phyloP scores from a whole-genome alignment of 495 filamentous ascomycete genomes.

The Podospora pseudocomata region DNA sequence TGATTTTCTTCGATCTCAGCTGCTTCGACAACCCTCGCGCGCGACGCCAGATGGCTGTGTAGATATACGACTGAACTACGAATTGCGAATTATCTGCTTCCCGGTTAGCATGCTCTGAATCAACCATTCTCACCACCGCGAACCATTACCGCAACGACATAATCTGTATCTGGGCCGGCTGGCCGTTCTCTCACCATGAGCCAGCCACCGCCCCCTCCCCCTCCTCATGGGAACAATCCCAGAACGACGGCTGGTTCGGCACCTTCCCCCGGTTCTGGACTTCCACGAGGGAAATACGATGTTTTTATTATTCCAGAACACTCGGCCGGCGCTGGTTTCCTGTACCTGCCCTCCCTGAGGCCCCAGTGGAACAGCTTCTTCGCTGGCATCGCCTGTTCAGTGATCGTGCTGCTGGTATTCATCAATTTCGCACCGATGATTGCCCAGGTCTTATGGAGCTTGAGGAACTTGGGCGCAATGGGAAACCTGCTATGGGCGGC shows the following conservation, averaged over 20 bases:
- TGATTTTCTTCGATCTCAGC: too few species aligned
- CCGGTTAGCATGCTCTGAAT: neutral
- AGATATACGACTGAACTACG: neutral
- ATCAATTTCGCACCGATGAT: conserved; percentile 59
- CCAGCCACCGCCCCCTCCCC: conserved; percentile 54
- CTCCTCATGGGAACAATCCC: conserved; percentile 66
- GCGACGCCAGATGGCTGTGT: neutral
- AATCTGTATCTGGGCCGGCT: conserved; percentile 16
- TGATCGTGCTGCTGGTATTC: conserved; percentile 63
- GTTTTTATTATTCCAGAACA: conserved; percentile 97
- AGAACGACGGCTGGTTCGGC: conserved; percentile 38
- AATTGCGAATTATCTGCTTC: neutral
- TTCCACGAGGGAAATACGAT: conserved; percentile 85
- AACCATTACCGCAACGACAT: neutral
- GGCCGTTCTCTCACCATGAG: conserved; percentile 38
- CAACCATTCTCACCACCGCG: neutral
- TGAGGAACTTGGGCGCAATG: neutral
- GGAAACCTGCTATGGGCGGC: neutral
- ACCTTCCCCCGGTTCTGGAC: conserved; percentile 39
- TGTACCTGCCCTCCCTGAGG: conserved; percentile 87
- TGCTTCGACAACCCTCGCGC: neutral
- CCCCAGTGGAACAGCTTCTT: conserved; percentile 87
- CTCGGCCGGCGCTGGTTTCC: conserved; percentile 81
- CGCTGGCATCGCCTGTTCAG: conserved; percentile 71
- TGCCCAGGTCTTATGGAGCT: neutral